Base-by-base conservation (phyloP, 2,329 filamentous ascomycete species). In the Scedosporium boydii region DNA sequence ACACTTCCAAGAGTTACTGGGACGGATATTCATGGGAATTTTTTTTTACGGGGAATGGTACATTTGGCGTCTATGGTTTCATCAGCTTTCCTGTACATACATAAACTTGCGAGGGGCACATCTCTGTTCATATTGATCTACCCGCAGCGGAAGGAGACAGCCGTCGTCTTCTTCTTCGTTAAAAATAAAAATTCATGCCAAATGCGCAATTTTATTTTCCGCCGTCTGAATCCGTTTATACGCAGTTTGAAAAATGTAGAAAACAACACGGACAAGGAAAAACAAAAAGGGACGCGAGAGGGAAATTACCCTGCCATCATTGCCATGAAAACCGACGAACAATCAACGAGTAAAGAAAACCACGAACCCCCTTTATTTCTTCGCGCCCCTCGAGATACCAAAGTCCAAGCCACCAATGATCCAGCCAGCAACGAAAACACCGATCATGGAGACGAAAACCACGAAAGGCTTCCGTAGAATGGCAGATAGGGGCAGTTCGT, bases 381-480 rank as follows among this genome's bases (percentile, higher is more conserved):
- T 66, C 64, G 51, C 12, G 2, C 18, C 23, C 51, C 51, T 55
- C 2, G 56, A 63, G 44, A 59, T 59, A 14, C 46, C 57, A 27
- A 59, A 21, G n/a, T 62, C 38, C 23, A 57, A n/a, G 21, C 61
- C 60, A 29, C 42, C 58, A 58, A 63, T 51, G 3, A 59, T n/a
- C 59, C 59, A 97, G 4, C 84, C 82, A 1, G 86, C 81, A 48
- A 85, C 80, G 75, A 96, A 96, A 12, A 96, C 76, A n/a, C 82
- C 78, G 67, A 96, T 72, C 65, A 89, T 76, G 68, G 89, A 91
- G 38, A 79, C 78, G 66, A 95, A 91, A 64, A 98, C 84, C 26
- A 93, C 85, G 21, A 96, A 67, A 0, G 95, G 95, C 79, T 99
- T 99, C 70, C 92, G 86, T 69, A 96, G 83, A 46, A 84, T 85